These are phyloP conservation scores for Irpex sp. DNA, from an alignment of 1,284 basidiomycete species.

Conservation along the genomic window DNA sequence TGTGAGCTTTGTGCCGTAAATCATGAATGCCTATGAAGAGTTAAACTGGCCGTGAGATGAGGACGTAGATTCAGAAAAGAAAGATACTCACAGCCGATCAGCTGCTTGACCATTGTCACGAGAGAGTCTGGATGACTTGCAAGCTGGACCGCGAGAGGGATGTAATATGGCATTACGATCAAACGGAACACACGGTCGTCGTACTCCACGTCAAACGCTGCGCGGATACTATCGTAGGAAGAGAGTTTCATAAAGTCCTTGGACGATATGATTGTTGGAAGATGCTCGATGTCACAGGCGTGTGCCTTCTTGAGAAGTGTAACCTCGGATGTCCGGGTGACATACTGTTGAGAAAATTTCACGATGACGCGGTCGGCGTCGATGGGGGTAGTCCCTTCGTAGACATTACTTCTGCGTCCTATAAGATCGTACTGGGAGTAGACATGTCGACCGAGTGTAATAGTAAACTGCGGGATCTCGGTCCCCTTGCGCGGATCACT, in stretches of 20 bases:
- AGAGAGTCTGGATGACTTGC: background rate
- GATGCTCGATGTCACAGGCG: background rate
- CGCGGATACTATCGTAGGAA: background rate
- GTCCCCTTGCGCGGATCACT: background rate
- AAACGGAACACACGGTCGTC: conserved; percentile 5
- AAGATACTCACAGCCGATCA: conserved; percentile 11
- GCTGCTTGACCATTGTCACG: conserved; percentile 7
- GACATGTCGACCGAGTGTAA: background rate
- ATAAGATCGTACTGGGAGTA: background rate
- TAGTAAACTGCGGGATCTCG: background rate
- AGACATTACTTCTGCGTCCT: background rate
- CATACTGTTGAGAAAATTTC: conserved; percentile 1
- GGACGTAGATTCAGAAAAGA: background rate
- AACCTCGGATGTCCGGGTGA: background rate
- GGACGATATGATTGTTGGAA: background rate
- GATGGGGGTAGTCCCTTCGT: background rate
- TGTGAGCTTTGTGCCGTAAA: conserved; percentile 6
- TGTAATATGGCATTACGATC: conserved; percentile 8
- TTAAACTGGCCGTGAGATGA: background rate
- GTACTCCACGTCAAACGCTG: background rate
- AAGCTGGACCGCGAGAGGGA: background rate
- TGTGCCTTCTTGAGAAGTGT: background rate
- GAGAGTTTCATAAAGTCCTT: background rate
- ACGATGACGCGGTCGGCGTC: background rate
- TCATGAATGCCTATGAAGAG: conserved; percentile 7